These are phyloP conservation scores for Rhizopus delemar DNA, from an alignment of 371 early-diverging fungal species.

Conservation along the genomic window DNA sequence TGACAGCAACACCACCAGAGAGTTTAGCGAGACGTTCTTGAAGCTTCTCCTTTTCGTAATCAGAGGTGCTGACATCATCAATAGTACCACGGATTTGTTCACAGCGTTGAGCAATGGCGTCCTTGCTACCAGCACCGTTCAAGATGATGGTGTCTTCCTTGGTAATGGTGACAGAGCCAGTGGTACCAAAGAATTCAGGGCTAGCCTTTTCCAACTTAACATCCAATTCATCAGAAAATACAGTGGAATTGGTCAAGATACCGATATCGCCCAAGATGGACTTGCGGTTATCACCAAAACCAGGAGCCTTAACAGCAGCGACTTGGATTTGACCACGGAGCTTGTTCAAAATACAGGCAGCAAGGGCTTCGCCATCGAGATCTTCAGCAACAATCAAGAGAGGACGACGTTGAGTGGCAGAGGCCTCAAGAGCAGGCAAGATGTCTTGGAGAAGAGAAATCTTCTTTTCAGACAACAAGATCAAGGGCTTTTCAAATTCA, in stretches of 20 bases:
- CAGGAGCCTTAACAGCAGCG: slow-evolving; percentile 97
- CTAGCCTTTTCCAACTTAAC: slow-evolving; percentile 93
- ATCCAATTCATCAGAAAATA: slow-evolving; percentile 94
- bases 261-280: slow-evolving; percentile 96
- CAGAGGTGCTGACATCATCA: slow-evolving; percentile 75
- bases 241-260: slow-evolving; percentile 90
- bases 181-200: slow-evolving; percentile 86
- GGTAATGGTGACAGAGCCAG: slow-evolving; percentile 87
- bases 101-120: slow-evolving; percentile 84
- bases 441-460: slow-evolving; percentile 93
- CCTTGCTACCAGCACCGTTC: slow-evolving; percentile 91
- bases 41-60: slow-evolving; percentile 97
- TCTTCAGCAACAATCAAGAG: slow-evolving; percentile 97
- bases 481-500: slow-evolving; percentile 97
- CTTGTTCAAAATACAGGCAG: slow-evolving; percentile 98
- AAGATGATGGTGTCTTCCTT: slow-evolving; percentile 98
- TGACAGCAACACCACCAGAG: slow-evolving; percentile 97
- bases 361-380: slow-evolving; percentile 97
- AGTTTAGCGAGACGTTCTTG: slow-evolving; percentile 98
- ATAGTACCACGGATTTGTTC: slow-evolving; percentile 95
- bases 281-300: slow-evolving; percentile 99
- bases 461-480: slow-evolving; percentile 95
- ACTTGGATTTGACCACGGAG: slow-evolving; percentile 96
- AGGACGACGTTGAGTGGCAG: slow-evolving; percentile 93
- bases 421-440: slow-evolving; percentile 91